Evolutionary conservation across 805 yeast species (phyloP).

Genomic region (Candida ficus): DNA sequence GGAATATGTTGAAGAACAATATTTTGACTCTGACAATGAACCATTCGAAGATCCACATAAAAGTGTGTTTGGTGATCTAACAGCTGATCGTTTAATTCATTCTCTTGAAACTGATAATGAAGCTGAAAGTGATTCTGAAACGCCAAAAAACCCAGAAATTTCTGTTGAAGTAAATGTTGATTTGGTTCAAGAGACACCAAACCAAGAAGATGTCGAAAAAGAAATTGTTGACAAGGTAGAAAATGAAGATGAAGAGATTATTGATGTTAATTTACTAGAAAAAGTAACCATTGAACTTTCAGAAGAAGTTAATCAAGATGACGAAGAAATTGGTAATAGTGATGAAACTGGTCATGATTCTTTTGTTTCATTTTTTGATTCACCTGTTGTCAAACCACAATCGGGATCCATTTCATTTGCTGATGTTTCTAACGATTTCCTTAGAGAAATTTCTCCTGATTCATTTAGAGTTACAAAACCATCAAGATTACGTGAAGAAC

Average conservation of each 20-base stretch:
- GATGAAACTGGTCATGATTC: constrained; percentile 9
- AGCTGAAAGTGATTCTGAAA: not conserved
- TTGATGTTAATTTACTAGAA: not conserved
- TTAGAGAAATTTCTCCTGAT: constrained; percentile 6
- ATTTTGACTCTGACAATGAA: constrained; percentile 22
- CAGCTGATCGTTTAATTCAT: constrained; percentile 9
- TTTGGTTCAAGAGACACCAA: too few relatives aligned
- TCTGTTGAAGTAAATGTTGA: not conserved
- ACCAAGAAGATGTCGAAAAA: not conserved
- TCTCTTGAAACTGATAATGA: constrained; percentile 2
- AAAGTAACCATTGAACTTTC: not conserved
- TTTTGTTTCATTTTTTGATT: constrained; percentile 19
- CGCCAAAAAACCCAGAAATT: not conserved
- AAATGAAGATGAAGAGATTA: not conserved
- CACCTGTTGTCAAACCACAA: not conserved
- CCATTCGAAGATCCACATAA: constrained; percentile 21
- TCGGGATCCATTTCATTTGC: constrained; percentile 9
- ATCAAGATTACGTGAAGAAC: not conserved
- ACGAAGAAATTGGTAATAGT: too few relatives aligned
- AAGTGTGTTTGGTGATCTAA: constrained; percentile 22
- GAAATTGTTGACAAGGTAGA: constrained; percentile 1
- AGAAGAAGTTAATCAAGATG: not conserved
- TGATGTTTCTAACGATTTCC: constrained; percentile 14
- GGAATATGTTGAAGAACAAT: constrained; percentile 9
- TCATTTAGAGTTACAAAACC: not conserved